Evolutionary conservation across 2,329 filamentous ascomycete genomes (phyloP).

Genomic region (Ophiostoma piceae): DNA sequence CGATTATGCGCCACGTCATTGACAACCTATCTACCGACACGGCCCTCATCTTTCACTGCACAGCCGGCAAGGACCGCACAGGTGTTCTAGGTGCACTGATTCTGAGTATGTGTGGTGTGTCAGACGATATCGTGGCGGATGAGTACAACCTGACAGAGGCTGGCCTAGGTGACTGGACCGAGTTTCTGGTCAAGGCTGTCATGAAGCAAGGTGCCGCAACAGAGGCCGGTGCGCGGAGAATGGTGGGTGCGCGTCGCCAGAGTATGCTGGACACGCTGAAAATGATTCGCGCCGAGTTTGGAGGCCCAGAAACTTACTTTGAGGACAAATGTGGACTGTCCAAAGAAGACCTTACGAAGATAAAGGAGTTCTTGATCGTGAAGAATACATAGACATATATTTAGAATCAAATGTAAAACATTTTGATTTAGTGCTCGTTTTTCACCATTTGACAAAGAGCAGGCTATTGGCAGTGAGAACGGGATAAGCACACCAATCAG

Average conservation of each 20-base stretch:
- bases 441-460: background rate
- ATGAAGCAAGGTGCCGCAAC: constrained; percentile 46
- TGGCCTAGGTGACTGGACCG: constrained; percentile 52
- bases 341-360: constrained; percentile 35
- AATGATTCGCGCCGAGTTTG: constrained; percentile 56
- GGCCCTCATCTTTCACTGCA: constrained; percentile 55
- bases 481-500: background rate
- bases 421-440: too few relatives aligned
- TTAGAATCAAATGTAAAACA: too few relatives aligned
- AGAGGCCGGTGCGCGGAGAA: constrained; percentile 40
- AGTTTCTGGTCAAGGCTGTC: constrained; percentile 47
- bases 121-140: constrained; percentile 52
- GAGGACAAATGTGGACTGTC: constrained; percentile 53
- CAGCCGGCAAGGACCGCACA: constrained; percentile 72
- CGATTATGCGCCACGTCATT: constrained; percentile 47
- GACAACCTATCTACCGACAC: constrained; percentile 23
- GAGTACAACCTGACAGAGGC: constrained; percentile 65
- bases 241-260: constrained; percentile 45
- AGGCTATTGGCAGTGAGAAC: background rate
- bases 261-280: constrained; percentile 46
- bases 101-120: constrained; percentile 58
- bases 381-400: background rate
- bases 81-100: constrained; percentile 64
- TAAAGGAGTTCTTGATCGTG: constrained; percentile 13
- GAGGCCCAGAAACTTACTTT: constrained; percentile 60